Base-by-base conservation (phyloP, 2,329 filamentous ascomycete species). In the Sporothrix euskadiensis region DNA sequence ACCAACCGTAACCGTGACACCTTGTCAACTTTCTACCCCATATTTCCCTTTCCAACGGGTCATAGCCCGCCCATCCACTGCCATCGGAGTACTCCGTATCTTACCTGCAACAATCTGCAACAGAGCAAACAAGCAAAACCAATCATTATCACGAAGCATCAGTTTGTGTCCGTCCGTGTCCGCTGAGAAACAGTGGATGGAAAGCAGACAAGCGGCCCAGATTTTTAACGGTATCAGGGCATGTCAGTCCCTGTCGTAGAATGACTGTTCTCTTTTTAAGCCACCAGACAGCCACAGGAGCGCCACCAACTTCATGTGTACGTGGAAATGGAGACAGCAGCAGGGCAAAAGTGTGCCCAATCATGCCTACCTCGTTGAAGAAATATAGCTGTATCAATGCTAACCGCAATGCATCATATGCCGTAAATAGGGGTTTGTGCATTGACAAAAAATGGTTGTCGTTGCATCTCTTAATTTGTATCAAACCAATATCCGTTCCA, bases 241-340 rank as follows among this genome's bases (percentile, higher is more conserved):
- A 2, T 35, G 35, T 56, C 22, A 56, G 30, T 56, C 52, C 22
- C 22, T 56, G 22, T 14, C 10, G n/a, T 22, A 22, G 3, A 26
- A 10, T 32, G 32, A 44, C 8, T 65, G 39, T 12, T 22, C 26
- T 44, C 39, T 32, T 8, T 2, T 12, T 68, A 44, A 68, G 44
- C 65, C 65, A 68, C 61, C 39, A 30, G 44, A 68, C 32, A 68
- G 44, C 63, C 63, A 68, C 44, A n/a, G 30, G 35, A 68, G 10
- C 39, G 39, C 61, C 61, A 49, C 41, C 22, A 49, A 10, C n/a
- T 49, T 65, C 7, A 8, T 26, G n/a, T 47, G 39, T 30, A 44
- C 26, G 59, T 65, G 35, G 6, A 32, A 22, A 26, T 41, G 5
- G 35, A 44, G 19, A 44, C n/a, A 44, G 22, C 35, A 4, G 12